Base-by-base conservation (phyloP, 1,284 basidiomycete genomes). In the Moesziomyces sp. region DNA sequence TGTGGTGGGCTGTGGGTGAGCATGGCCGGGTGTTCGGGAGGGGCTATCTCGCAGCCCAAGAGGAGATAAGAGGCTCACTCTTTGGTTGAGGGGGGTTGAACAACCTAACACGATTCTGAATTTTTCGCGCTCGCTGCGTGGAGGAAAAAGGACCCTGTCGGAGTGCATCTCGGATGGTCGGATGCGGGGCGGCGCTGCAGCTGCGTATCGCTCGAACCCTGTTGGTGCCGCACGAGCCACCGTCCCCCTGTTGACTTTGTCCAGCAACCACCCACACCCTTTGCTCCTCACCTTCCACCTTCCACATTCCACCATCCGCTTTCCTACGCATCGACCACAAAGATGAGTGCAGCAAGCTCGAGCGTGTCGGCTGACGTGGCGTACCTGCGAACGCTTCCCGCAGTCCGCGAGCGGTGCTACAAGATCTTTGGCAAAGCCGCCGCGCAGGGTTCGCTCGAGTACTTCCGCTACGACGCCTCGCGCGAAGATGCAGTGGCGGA, bases 401-500 rank as follows among this genome's bases (percentile, higher is more conserved):
- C 93, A 5, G 93, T 97, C 73, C 89, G 95, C 45, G 91, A 94
- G 78, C 89, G 93, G 53, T 97, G 93, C 84, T 83, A 85, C 38
- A 88, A 88, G 58, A 93, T 98, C 43, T 91, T 92, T 83, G 7
- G 35, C 24, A 87, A 89, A 24, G 89, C 95, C 18, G 93, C 92
- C 6, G 9, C 50, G 26, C 85, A 89, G 79, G 83, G 88, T 66
- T 90, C 89, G 53, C 88, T 95, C 3, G 86, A 94, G 70, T 94
- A 93, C 85, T 97, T 96, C 83, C 88, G 90, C 42, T 93, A 94
- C 85, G 88, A 94, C 83, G 89, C 91, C 21, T 89, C 90, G 69
- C 90, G 90, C 76, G 90, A 95, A 81, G 83, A 80, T 14, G 87
- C 87, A 23, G 92, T 92, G 2, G 90, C 92, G n/a, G 88, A 88